Evolutionary conservation across 78 protist genomes (phyloP).

Genomic region (Chrysochromulina tobinii): DNA sequence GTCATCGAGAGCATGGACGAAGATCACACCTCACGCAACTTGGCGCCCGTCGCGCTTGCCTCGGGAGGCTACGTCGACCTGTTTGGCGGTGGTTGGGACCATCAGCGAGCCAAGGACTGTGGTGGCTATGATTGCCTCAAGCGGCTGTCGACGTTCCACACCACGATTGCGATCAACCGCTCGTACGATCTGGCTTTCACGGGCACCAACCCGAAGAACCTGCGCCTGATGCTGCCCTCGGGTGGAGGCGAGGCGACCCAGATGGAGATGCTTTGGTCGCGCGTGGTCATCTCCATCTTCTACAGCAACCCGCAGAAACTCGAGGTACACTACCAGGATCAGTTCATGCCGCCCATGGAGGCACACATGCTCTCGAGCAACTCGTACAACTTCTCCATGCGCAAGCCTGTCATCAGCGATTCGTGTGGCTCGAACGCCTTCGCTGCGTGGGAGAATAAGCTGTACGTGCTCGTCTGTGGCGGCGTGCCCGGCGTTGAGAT

Average conservation of each 20-base stretch:
- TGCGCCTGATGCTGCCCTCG: background rate
- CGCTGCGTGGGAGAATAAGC: background rate
- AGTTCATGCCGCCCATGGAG: background rate
- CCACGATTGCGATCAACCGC: background rate
- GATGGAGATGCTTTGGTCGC: background rate
- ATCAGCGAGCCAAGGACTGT: background rate
- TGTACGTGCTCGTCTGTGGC: background rate
- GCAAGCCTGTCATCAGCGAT: background rate
- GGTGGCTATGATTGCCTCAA: background rate
- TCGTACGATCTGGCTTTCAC: background rate
- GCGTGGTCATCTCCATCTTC: background rate
- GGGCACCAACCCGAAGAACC: background rate
- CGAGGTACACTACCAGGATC: background rate
- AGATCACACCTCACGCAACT: background rate
- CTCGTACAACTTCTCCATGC: background rate
- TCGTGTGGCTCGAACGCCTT: background rate
- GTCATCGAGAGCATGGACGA: background rate
- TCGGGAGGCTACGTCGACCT: background rate
- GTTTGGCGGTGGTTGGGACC: background rate
- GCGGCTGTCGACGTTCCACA: background rate
- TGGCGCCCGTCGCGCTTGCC: background rate
- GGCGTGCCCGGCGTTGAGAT: background rate
- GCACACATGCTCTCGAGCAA: too few relatives aligned
- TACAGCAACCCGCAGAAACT: background rate
- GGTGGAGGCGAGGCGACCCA: too few relatives aligned